Conservation (phyloP, 2,329 filamentous ascomycete genomes). For the Aspergillaceae sp. region DNA sequence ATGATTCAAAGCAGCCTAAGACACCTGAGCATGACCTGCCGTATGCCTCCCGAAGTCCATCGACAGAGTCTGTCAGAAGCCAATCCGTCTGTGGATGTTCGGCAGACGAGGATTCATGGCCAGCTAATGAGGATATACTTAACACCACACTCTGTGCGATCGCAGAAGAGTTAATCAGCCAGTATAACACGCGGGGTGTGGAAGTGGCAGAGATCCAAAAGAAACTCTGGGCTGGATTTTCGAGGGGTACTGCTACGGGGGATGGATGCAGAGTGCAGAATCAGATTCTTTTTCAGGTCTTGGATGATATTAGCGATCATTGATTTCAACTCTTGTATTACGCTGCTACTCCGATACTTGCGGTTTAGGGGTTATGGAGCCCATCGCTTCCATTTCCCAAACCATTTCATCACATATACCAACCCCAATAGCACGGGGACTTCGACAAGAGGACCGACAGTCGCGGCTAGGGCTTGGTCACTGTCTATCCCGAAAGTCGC, state of each 20-base stretch:
- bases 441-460: slow-evolving; percentile 77
- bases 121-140: slow-evolving; percentile 17
- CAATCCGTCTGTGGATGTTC: slow-evolving; percentile 17
- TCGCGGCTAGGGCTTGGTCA: slow-evolving; percentile 71
- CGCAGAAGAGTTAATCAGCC: slow-evolving; percentile 29
- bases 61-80: no score
- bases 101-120: slow-evolving; percentile 11
- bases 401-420: slow-evolving; percentile 59
- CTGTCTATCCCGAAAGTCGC: slow-evolving; percentile 70
- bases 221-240: slow-evolving; percentile 28
- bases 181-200: slow-evolving; percentile 28
- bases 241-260: slow-evolving; percentile 15
- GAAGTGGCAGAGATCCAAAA: slow-evolving; percentile 29
- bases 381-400: slow-evolving; percentile 14
- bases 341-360: neutral
- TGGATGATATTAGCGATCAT: slow-evolving; percentile 30
- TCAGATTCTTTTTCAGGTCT: slow-evolving; percentile 34
- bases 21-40: no score
- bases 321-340: slow-evolving; percentile 8
- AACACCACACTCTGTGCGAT: slow-evolving; percentile 32
- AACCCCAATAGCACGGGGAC: slow-evolving; percentile 71
- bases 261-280: slow-evolving; percentile 32
- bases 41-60: no score
- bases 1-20: no score
- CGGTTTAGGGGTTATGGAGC: neutral